These are phyloP conservation scores for Babesia bovis DNA, from an alignment of 169 alveolate genomes.

Conservation along the genomic window DNA sequence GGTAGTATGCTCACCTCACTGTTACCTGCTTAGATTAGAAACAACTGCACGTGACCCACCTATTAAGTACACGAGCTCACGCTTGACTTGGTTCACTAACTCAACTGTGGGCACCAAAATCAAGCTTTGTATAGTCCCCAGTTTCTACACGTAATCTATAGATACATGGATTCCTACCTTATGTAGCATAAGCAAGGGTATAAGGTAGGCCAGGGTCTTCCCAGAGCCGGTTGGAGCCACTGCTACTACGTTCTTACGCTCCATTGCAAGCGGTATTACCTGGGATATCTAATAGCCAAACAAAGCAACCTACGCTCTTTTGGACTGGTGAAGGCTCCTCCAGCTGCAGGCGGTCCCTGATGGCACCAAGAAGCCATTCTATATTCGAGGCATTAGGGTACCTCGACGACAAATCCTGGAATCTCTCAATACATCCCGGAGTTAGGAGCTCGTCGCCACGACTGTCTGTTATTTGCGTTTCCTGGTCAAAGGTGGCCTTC, in stretches of 20 bases:
- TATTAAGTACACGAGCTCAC: conserved; percentile 73
- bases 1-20: conserved; percentile 16
- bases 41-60: conserved; percentile 12
- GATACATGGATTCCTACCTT: conserved; percentile 1
- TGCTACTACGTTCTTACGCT: conserved; percentile 69
- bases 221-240: conserved; percentile 83
- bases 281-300: neutral
- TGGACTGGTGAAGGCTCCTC: conserved; percentile 30
- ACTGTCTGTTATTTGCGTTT: conserved; percentile 19
- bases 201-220: conserved; percentile 75
- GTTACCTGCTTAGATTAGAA: conserved; percentile 14
- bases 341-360: conserved; percentile 3
- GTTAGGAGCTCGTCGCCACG: conserved; percentile 27
- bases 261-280: conserved; percentile 73
- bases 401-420: conserved; percentile 5
- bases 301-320: conserved; percentile 6
- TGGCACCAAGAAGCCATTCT: conserved; percentile 12
- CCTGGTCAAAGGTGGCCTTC: conserved; percentile 42
- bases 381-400: conserved; percentile 1
- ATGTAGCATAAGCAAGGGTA: conserved; percentile 60
- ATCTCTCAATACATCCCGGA: conserved; percentile 3
- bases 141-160: neutral
- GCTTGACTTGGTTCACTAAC: conserved; percentile 92
- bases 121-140: conserved; percentile 51
- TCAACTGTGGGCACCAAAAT: conserved; percentile 97